Evolutionary conservation across 805 yeast genomes (phyloP).

Genomic region (Zygosaccharomyces gambellarensis): DNA sequence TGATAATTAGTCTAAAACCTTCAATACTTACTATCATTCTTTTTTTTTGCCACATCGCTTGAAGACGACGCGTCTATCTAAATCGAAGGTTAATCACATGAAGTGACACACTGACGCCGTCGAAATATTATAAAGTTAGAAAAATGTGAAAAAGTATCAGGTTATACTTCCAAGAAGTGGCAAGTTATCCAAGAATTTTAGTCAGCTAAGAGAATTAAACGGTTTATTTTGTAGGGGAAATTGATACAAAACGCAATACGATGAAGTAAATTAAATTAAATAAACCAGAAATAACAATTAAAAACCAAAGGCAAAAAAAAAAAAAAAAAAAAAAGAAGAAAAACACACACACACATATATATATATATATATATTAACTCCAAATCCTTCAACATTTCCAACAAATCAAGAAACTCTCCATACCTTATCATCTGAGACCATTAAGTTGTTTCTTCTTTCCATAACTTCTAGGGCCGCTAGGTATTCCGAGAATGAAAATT

Average conservation of each 20-base stretch:
- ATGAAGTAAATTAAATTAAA: not conserved
- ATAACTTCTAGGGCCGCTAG: conserved; percentile 41
- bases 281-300: not conserved
- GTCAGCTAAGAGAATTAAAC: too few species aligned
- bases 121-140: not conserved
- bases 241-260: not conserved
- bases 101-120: not conserved
- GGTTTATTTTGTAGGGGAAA: not conserved
- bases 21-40: not conserved
- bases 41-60: conserved; percentile 6
- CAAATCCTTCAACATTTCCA: not conserved
- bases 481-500: conserved; percentile 42
- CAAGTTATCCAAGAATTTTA: too few species aligned
- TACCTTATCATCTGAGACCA: conserved; percentile 46
- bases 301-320: not conserved
- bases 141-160: not conserved
- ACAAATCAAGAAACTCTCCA: conserved; percentile 38
- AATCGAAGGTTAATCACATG: not conserved
- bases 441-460: conserved; percentile 42
- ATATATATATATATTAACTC: not conserved
- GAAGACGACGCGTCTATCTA: conserved; percentile 3
- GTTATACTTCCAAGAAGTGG: not conserved
- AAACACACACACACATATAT: too few species aligned
- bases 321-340: too few species aligned
- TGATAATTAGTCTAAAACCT: not conserved